phyloP scores from a whole-genome alignment of 129 eudicot species.

The Tagetes erecta region DNA sequence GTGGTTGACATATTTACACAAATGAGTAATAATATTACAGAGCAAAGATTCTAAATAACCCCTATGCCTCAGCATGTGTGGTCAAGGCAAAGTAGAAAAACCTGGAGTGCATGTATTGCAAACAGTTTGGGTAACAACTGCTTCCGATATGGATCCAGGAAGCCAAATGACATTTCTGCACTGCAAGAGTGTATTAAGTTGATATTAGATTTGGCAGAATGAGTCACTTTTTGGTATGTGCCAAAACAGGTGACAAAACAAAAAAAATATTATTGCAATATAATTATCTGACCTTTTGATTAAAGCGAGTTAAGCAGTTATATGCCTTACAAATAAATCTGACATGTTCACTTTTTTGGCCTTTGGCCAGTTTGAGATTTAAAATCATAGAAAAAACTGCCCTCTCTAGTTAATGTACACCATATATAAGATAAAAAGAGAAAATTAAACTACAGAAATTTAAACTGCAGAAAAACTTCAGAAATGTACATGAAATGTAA shows the following conservation, averaged over 20 bases:
- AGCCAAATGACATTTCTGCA: constrained; percentile 94
- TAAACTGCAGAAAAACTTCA: not conserved
- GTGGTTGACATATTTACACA: constrained; percentile 8
- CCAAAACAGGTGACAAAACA: not conserved
- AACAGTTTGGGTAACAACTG: constrained; percentile 64
- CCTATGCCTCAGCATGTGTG: not conserved
- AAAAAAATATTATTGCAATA: not conserved
- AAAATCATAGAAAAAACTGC: not conserved
- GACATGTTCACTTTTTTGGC: constrained; percentile 1
- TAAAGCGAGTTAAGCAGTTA: not conserved
- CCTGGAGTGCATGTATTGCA: constrained; percentile 92
- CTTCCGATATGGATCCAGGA: constrained; percentile 85
- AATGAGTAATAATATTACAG: not conserved
- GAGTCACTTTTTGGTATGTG: not conserved
- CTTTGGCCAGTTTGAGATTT: not conserved
- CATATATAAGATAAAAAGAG: not conserved
- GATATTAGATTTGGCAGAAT: constrained; percentile 8
- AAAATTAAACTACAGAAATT: not conserved
- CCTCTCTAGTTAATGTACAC: constrained; percentile 5
- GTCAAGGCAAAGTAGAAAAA: constrained; percentile 23
- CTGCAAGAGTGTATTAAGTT: constrained; percentile 42
- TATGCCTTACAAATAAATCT: not conserved
- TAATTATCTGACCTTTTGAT: not conserved
- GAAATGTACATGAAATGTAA: constrained; percentile 11
- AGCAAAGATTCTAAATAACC: constrained; percentile 1